Base-by-base conservation (phyloP, 2,329 filamentous ascomycete genomes). In the Cercospora citrullina region DNA sequence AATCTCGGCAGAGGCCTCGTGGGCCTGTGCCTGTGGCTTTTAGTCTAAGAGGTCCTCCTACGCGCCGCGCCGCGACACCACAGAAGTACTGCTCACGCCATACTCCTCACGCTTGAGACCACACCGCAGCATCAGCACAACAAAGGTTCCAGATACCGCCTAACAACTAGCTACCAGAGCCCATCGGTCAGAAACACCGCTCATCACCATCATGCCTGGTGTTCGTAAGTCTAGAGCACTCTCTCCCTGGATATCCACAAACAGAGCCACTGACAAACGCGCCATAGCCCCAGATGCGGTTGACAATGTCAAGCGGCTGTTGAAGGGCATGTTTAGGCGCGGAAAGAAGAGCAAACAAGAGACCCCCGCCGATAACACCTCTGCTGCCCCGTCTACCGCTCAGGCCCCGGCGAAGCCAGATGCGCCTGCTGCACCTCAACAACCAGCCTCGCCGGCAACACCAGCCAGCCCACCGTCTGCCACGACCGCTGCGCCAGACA, bases 261-360 rank as follows among this genome's bases (percentile, higher is more conserved):
- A 31, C 23, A 21, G 45, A 39, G 18, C 30, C 31, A 66, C 63
- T 65, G 58, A 65, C 60, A 12, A 62, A 48, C 39, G 12, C 57
- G 42, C 33, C 28, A 18, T 67, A 72, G 70, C 72, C 66, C 72
- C 72, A 36, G 70, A 73, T 63, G 70, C 72, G 64, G 67, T 71
- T n/a, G 70, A 73, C 59, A 71, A 70, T 42, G 68, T 73, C 30
- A 73, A 73, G 68, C 60, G 66, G 23, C 42, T 73, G 55, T 39
- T 73, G 60, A 73, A 73, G 48, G 69, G 70, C 60, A 58, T 73
- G 60, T 71, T 73, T 58, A 71, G 65, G 63, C 72, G 68, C 30
- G 68, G 68, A 45, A 72, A 69, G 60, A 69, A 68, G 59, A 69
- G 67, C 61, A 72, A 71, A 53, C 63, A 68, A 58, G 63, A 64